These are phyloP conservation scores for Primulina tabacum DNA, from an alignment of 257 asterid species.

Conservation along the genomic window DNA sequence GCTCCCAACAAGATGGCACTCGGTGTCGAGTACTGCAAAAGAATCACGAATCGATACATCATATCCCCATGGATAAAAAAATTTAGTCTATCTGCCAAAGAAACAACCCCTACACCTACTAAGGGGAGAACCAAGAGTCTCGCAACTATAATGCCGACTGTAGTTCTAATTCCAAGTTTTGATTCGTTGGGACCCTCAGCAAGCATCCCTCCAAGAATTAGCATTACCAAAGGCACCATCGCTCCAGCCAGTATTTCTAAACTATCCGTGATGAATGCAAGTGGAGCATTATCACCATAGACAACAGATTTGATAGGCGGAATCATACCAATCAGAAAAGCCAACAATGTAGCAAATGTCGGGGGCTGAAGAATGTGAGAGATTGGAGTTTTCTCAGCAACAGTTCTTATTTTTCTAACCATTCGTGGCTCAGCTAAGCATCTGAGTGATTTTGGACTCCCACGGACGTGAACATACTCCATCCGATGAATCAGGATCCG, in stretches of 20 bases:
- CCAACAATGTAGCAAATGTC: conserved; percentile 65
- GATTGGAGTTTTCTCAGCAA: conserved; percentile 80
- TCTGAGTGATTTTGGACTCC: conserved; percentile 58
- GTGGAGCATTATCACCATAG: conserved; percentile 70
- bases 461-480: conserved; percentile 27
- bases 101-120: conserved; percentile 62
- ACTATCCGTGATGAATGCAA: conserved; percentile 71
- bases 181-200: conserved; percentile 92
- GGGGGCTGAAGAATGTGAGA: conserved; percentile 83
- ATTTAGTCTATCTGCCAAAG: conserved; percentile 48
- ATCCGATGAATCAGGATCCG: conserved; percentile 50
- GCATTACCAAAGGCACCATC: conserved; percentile 92
- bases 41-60: conserved; percentile 79
- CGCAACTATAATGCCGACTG: conserved; percentile 60
- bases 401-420: conserved; percentile 67
- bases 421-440: conserved; percentile 83
- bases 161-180: conserved; percentile 66
- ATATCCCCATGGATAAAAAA: conserved; percentile 58
- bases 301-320: conserved; percentile 65
- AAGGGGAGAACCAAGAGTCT: conserved; percentile 73
- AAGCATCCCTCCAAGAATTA: conserved; percentile 89
- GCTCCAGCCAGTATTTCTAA: conserved; percentile 77
- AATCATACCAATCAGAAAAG: conserved; percentile 76
- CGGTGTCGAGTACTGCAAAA: conserved; percentile 82
- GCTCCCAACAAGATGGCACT: conserved; percentile 93